phyloP scores from a whole-genome alignment of 2,329 filamentous ascomycete genomes.

The Colletotrichum liaoningense region DNA sequence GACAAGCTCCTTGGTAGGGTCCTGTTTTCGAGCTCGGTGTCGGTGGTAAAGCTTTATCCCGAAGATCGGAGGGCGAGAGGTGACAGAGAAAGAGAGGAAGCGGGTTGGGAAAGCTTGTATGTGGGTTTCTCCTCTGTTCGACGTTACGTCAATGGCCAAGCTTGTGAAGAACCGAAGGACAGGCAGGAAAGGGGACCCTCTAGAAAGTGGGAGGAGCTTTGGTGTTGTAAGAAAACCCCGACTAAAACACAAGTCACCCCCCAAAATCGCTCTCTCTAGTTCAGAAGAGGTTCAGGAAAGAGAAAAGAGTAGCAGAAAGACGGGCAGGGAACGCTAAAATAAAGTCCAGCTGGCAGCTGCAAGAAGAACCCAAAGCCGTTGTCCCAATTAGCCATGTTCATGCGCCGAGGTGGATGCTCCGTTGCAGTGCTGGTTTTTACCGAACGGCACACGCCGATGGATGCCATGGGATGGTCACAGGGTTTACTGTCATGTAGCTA shows the following conservation, averaged over 20 bases:
- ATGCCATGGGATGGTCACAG: not conserved
- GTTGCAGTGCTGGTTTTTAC: not conserved
- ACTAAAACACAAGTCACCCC: not conserved
- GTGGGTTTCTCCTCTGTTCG: conserved; percentile 22
- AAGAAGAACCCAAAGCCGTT: conserved; percentile 3
- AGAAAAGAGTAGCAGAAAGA: not conserved
- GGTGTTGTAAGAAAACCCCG: not conserved
- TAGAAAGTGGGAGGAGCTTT: not conserved
- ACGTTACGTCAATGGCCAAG: conserved; percentile 18
- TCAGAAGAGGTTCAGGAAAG: not conserved
- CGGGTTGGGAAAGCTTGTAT: not conserved
- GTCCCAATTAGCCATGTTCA: conserved; percentile 31
- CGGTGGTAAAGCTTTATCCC: conserved; percentile 33
- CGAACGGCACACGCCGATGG: not conserved
- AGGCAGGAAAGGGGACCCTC: not conserved
- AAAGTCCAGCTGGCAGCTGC: conserved; percentile 1
- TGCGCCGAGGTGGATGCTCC: conserved; percentile 26
- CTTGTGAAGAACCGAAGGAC: not conserved
- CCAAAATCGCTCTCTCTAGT: no score
- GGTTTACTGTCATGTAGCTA: not conserved
- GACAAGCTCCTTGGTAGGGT: not conserved
- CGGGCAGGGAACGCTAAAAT: not conserved
- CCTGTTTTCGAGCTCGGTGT: conserved; percentile 22
- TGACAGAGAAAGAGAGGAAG: no score
- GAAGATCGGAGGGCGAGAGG: conserved; percentile 31